Percentiles rank a stretch among this genome's conserved stretches.
These are phyloP conservation scores for Pholiota molesta DNA, from an alignment of 768 basidiomycete species.

Conservation along the genomic window DNA sequence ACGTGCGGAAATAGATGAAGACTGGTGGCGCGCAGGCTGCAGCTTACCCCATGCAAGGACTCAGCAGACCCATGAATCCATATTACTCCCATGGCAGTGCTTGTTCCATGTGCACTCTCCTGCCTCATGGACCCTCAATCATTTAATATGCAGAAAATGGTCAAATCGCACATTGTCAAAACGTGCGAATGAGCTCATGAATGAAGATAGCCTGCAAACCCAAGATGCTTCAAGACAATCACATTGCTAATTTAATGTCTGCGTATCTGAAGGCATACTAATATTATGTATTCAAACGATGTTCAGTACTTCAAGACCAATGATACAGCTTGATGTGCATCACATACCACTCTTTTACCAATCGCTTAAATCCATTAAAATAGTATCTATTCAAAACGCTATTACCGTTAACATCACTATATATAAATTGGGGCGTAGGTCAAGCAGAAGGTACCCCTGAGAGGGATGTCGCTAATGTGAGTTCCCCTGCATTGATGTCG, in stretches of 20 bases:
- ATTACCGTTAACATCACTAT: background rate
- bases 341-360: background rate
- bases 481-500: slow-evolving; percentile 8
- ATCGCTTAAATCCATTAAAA: background rate
- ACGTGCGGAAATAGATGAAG: background rate
- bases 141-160: background rate
- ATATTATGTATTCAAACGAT: too few species aligned
- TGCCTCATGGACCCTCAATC: background rate
- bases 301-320: too few species aligned
- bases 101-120: background rate
- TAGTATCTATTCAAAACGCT: background rate
- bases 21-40: background rate
- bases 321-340: too few species aligned
- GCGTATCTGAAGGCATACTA: too few species aligned
- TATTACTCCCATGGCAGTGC: background rate
- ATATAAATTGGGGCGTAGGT: background rate
- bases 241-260: too few species aligned
- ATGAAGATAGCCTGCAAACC: too few species aligned
- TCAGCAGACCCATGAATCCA: background rate
- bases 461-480: background rate
- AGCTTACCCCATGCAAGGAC: background rate
- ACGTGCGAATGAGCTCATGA: background rate
- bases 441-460: background rate
- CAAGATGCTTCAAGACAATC: too few species aligned
- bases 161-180: background rate